Conservation (phyloP, 1,284 basidiomycete species). For the Microstroma glucosiphilum region DNA sequence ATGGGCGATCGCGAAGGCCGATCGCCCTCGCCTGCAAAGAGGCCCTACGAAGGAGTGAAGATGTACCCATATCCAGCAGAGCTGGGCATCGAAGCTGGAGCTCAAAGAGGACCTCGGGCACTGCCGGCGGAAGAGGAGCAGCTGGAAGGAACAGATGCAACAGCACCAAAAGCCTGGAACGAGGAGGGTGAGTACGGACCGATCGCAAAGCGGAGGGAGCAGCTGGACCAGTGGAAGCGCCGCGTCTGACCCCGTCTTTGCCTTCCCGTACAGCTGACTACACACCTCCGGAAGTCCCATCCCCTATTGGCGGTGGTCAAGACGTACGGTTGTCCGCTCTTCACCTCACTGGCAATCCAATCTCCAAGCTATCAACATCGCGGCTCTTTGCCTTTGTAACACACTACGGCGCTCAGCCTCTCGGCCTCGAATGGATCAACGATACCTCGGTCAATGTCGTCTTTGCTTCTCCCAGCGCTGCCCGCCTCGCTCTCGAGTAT, state of each 20-base stretch:
- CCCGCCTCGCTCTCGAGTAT: constrained; percentile 35
- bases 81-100: constrained; percentile 30
- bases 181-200: constrained; percentile 3
- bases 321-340: constrained; percentile 37
- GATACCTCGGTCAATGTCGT: constrained; percentile 44
- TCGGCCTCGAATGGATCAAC: constrained; percentile 48
- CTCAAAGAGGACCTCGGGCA: constrained; percentile 23
- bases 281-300: constrained; percentile 8
- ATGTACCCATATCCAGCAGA: constrained; percentile 32
- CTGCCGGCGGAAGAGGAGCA: constrained; percentile 3
- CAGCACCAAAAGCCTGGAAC: constrained; percentile 3
- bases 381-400: constrained; percentile 46
- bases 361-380: constrained; percentile 48
- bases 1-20: too few relatives aligned
- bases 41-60: constrained; percentile 5
- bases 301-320: constrained; percentile 23
- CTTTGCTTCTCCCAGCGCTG: constrained; percentile 31
- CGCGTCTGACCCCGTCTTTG: constrained; percentile 6
- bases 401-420: constrained; percentile 39
- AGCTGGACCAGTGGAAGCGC: constrained; percentile 6
- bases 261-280: constrained; percentile 16
- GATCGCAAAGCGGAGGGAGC: constrained; percentile 7
- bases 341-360: constrained; percentile 41
- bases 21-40: too few relatives aligned
- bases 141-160: too few relatives aligned